phyloP scores from a whole-genome alignment of 169 alveolate species.

The Cryptosporidium sp. region DNA sequence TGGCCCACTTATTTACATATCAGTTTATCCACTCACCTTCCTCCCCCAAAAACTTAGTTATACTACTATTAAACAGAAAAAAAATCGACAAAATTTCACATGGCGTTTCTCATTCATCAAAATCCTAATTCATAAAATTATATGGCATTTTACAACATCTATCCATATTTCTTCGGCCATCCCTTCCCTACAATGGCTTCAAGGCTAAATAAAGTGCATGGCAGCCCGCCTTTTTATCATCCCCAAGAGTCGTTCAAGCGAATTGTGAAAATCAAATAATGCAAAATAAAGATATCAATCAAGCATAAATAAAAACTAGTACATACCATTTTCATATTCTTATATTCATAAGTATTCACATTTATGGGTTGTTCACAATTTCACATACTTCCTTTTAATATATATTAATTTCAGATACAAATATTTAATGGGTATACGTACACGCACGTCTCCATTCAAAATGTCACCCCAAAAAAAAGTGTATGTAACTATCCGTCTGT shows the following conservation, averaged over 20 bases:
- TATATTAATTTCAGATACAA: constrained; percentile 58
- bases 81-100: too few species aligned
- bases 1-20: neutral
- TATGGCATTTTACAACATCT: neutral
- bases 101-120: too few species aligned
- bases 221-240: neutral
- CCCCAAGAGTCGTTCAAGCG: neutral
- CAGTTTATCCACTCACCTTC: neutral
- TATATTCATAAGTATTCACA: neutral
- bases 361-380: neutral
- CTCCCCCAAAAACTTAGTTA: too few species aligned
- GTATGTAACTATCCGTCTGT: constrained; percentile 77
- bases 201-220: neutral
- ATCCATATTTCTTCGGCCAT: neutral
- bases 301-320: neutral
- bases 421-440: constrained; percentile 31
- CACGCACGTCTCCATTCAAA: constrained; percentile 45
- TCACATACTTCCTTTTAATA: neutral
- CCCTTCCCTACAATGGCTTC: neutral
- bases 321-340: neutral
- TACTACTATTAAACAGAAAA: neutral
- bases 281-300: neutral
- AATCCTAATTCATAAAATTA: too few species aligned
- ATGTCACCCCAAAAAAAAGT: constrained; percentile 74
- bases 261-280: neutral